Evolutionary conservation across 495 filamentous ascomycete species (phyloP), one percentile per base, ranked within the genome.

Genomic region (Lichenothelia convexa): DNA sequence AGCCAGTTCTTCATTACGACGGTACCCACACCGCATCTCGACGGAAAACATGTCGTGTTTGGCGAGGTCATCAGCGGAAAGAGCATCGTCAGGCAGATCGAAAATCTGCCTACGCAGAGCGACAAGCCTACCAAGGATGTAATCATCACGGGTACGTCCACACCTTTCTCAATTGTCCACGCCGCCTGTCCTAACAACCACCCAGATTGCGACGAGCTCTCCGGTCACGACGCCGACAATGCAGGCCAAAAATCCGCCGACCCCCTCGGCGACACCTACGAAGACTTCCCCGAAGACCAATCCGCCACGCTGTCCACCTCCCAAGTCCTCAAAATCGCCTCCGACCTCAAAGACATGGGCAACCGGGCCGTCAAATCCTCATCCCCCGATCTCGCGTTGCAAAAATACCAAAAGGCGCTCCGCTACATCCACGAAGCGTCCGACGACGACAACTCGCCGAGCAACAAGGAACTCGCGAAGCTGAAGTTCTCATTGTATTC

Each of bases 1-100:
- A 84, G 77, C 30, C 89, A 99, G 56, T 99, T 99, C 72, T 99
- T 99, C 67, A 61, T 95, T 41, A 99, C 89, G 22, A 95, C 91
- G 17, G 80, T 92, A 31, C 65, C 71, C 6, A 99, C 89, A 1
- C 84, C 87, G 19, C 89, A 97, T 56, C 71, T 99, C 9, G 84
- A 99, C 54, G 70, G 73, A 49, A 99, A 95, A 64, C 89, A 99
- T 60, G 89, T 99, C 39, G 89, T 99, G 39, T 99, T 95, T 59
- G 89, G 89, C 43, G 78, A 95, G 59, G 87, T 99, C 27, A 65
- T 93, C 45, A 77, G 72, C 23, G 91, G 91, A 45, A 95, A 93
- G 62, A 84, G 79, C 35, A 64, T 94, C 18, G 70, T 95, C 18
- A 75, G 89, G 31, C 76, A 86, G 56, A 76, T 95, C 51, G 89